Conservation (phyloP, 257 asterid species). For the Solanum etuberosum region DNA sequence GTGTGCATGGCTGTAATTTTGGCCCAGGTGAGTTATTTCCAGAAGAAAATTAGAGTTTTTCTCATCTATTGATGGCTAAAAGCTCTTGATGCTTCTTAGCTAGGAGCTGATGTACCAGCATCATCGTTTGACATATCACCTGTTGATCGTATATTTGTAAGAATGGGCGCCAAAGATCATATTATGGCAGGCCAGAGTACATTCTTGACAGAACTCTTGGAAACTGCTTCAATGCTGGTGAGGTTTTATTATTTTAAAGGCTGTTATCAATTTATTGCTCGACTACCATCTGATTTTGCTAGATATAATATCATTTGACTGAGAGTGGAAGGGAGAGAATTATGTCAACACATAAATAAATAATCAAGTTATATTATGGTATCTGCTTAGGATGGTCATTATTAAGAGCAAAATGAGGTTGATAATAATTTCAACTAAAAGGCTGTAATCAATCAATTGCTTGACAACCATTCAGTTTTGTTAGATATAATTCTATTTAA, state of each 20-base stretch:
- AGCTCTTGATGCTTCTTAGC: slow-evolving; percentile 29
- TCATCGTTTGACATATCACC: slow-evolving; percentile 64
- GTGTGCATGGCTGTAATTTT: slow-evolving; percentile 86
- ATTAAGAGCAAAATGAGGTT: neutral
- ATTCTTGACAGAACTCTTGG: slow-evolving; percentile 84
- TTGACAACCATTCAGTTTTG: neutral
- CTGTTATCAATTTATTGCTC: neutral
- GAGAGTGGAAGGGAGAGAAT: neutral
- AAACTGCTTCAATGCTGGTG: slow-evolving; percentile 97
- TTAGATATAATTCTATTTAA: neutral
- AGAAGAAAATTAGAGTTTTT: neutral
- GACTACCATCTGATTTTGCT: neutral
- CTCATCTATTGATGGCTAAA: slow-evolving; percentile 8
- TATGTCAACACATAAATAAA: neutral
- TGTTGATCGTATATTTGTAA: slow-evolving; percentile 78
- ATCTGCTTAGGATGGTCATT: neutral
- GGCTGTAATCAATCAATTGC: neutral
- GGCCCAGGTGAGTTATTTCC: slow-evolving; percentile 58
- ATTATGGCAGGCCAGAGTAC: slow-evolving; percentile 97
- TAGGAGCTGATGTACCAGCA: slow-evolving; percentile 97
- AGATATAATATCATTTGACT: neutral
- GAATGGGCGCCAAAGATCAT: slow-evolving; percentile 99
- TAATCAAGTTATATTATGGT: neutral
- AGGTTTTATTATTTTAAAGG: neutral
- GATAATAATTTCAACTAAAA: neutral